Conservation (phyloP, 2,329 filamentous ascomycete species). For the Chrysoporthe deuterocubensis region DNA sequence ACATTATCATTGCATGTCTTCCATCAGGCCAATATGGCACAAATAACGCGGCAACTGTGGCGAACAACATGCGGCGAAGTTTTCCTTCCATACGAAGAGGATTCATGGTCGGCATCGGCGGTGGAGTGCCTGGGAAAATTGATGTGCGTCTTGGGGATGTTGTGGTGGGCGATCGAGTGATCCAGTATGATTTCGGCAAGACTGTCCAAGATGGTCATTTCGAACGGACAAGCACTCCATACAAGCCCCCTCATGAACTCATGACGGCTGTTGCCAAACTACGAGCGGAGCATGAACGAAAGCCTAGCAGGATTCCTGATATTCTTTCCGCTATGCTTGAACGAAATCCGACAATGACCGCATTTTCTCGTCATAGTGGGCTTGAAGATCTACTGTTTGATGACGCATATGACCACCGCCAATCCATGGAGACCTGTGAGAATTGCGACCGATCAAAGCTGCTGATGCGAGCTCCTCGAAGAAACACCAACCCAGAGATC, state of each 20-base stretch:
- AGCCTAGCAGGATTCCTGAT: background rate
- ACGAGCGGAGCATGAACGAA: conserved; percentile 5
- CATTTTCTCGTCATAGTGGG: background rate
- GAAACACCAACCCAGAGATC: conserved; percentile 3
- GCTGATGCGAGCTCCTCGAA: background rate
- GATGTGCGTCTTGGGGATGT: conserved; percentile 39
- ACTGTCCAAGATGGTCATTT: background rate
- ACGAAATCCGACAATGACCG: background rate
- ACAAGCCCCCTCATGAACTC: conserved; percentile 8
- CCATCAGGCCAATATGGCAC: conserved; percentile 36
- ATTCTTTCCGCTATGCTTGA: conserved; percentile 6
- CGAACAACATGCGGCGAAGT: conserved; percentile 34
- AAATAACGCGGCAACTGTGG: conserved; percentile 34
- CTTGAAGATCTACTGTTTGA: conserved; percentile 8
- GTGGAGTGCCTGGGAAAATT: conserved; percentile 36
- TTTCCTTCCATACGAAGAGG: conserved; percentile 36
- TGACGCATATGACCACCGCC: background rate
- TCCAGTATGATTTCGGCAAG: conserved; percentile 38
- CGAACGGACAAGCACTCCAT: conserved; percentile 5
- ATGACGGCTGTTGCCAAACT: conserved; percentile 6
- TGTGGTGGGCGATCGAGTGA: conserved; percentile 37
- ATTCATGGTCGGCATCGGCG: conserved; percentile 41
- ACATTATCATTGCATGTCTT: conserved; percentile 34
- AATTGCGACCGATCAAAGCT: background rate
- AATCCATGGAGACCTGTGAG: background rate